Conservation (phyloP, 2,329 filamentous ascomycete species). For the Cladosporium halotolerans region DNA sequence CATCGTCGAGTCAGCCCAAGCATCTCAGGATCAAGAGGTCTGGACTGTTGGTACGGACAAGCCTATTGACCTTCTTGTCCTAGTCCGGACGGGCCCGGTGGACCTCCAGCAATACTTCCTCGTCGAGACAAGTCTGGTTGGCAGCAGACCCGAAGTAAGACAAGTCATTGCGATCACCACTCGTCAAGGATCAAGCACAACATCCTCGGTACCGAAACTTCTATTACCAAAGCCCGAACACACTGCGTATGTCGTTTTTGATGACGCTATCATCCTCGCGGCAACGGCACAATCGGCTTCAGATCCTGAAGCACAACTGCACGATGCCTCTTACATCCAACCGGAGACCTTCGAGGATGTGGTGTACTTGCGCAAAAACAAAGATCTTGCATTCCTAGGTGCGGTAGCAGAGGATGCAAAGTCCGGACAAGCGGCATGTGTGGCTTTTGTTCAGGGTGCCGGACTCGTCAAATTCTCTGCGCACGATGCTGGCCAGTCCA, state of each 20-base stretch:
- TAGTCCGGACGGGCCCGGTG: constrained; percentile 25
- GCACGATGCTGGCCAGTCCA: constrained; percentile 54
- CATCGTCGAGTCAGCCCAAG: constrained; percentile 44
- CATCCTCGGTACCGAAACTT: constrained; percentile 49
- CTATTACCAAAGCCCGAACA: constrained; percentile 73
- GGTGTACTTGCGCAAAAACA: constrained; percentile 62
- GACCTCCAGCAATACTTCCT: constrained; percentile 59
- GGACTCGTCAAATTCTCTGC: constrained; percentile 52
- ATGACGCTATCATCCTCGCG: constrained; percentile 67
- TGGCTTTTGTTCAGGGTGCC: constrained; percentile 52
- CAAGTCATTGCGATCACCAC: constrained; percentile 25
- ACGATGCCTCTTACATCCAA: constrained; percentile 57
- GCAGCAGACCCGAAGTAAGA: constrained; percentile 49
- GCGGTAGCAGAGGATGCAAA: constrained; percentile 41
- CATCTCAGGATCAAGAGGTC: constrained; percentile 19
- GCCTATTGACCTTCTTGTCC: constrained; percentile 25
- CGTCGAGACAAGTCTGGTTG: constrained; percentile 61
- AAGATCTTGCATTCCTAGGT: constrained; percentile 45
- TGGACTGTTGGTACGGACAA: constrained; percentile 18
- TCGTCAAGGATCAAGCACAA: neutral
- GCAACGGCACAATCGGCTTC: constrained; percentile 59
- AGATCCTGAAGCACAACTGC: constrained; percentile 70
- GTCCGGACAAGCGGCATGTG: constrained; percentile 31
- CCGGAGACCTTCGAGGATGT: constrained; percentile 76
- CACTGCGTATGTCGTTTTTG: constrained; percentile 76